Evolutionary conservation across 116 monocot genomes (phyloP).

Genomic region (Iris pallida): DNA sequence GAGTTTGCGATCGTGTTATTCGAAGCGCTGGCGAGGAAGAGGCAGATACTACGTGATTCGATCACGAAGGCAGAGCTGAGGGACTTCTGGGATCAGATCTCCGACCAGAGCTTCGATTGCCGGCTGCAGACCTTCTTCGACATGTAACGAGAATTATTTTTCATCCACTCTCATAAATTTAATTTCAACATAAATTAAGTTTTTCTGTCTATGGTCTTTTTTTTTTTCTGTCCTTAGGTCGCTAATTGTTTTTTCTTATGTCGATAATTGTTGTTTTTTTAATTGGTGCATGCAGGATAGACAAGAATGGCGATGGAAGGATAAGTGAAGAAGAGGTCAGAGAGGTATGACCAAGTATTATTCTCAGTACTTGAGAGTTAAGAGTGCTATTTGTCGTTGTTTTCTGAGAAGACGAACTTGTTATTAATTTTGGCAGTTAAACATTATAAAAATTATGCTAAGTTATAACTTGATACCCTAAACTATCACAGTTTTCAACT

Average conservation of each 20-base stretch:
- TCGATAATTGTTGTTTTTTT: too few species aligned
- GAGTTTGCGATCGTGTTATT: slow-evolving; percentile 73
- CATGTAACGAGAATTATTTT: slow-evolving; percentile 41
- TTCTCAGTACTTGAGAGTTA: background rate
- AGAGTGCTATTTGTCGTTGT: background rate
- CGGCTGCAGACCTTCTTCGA: slow-evolving; percentile 89
- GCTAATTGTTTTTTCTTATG: too few species aligned
- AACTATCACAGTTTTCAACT: too few species aligned
- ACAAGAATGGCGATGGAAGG: slow-evolving; percentile 52
- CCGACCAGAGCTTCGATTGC: slow-evolving; percentile 80
- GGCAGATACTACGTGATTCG: slow-evolving; percentile 29
- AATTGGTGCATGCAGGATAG: slow-evolving; percentile 28
- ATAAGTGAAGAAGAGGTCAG: slow-evolving; percentile 50
- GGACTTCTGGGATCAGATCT: slow-evolving; percentile 84
- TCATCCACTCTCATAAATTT: too few species aligned
- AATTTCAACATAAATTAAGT: too few species aligned
- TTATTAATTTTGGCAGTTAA: background rate
- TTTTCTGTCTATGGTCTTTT: too few species aligned
- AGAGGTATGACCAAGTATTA: slow-evolving; percentile 24
- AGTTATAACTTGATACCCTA: too few species aligned
- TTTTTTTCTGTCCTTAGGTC: too few species aligned
- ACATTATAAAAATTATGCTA: background rate
- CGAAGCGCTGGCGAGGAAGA: slow-evolving; percentile 60
- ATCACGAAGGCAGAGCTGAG: slow-evolving; percentile 57
- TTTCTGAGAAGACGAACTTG: too few species aligned